Evolutionary conservation across 2,329 filamentous ascomycete species (phyloP), one percentile per base, ranked within the genome.

Genomic region (Eutypella sp.): DNA sequence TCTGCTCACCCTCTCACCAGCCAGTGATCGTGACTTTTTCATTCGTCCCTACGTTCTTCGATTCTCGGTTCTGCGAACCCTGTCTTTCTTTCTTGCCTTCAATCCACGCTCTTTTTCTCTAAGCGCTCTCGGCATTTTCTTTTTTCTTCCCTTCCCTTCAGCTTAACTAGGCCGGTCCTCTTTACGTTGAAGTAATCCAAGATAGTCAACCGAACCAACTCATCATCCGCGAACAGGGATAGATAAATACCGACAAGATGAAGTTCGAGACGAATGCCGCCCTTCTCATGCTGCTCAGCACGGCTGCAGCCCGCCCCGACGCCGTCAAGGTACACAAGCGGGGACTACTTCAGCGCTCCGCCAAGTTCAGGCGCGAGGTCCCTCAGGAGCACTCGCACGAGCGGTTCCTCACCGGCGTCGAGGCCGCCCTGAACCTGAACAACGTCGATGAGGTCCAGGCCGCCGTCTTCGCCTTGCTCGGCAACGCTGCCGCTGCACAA

Each of bases 401-500:
- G 45, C 48, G 58, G 46, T 58, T 64, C 51, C 43, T 64, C 11
- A 55, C 42, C 13, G 59, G 53, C 16, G 60, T 62, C 39, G 51
- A 54, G 23, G 45, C 46, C 11, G 56, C 58, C 24, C 54, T 64
- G 25, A 53, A 64, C 44, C 43, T 62, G 41, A 59, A 64, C 49
- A 64, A 64, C 47, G 56, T 60, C 34, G 60, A 64, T 44, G 52
- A 64, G 34, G 46, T 64, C 40, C 49, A 53, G 34, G 61, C 58
- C 42, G 52, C 61, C 15, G 59, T 64, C 44, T 64, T 64, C 48
- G 57, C 57, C 18, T 56, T 64, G 15, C 61, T 64, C 4, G 80
- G 79, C 36, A 63, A 64, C 47, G 70, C 66, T 6, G 74, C 78
- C 2, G 78, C 73, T 0, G 63, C 67, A 3, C 57, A 59, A 1